Conservation (phyloP, 169 alveolate genomes). For the Neospora caninum region DNA sequence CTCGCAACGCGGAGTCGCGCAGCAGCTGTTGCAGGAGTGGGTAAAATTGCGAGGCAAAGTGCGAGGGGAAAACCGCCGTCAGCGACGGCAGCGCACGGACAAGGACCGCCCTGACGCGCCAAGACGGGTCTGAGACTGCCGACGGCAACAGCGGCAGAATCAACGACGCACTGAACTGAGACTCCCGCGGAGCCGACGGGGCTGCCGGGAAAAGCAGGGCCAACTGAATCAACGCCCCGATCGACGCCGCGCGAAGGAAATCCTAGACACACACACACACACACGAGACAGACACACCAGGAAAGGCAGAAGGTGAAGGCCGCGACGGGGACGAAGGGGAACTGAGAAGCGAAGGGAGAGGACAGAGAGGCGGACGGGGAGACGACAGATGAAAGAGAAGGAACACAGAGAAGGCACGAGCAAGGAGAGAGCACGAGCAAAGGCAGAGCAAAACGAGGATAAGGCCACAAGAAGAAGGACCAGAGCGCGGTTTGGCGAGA, state of each 20-base stretch:
- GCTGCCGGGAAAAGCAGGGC: constrained; percentile 20
- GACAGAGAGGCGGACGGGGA: neutral
- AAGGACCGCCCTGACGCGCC: constrained; percentile 47
- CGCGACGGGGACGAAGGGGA: neutral
- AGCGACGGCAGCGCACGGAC: neutral
- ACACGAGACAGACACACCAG: neutral
- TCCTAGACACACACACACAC: neutral
- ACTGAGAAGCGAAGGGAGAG: neutral
- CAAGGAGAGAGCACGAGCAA: neutral
- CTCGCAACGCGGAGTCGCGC: constrained; percentile 30
- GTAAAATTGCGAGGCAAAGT: neutral
- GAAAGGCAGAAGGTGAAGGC: neutral
- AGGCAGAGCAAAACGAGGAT: too few relatives aligned
- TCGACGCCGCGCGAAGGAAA: constrained; percentile 50
- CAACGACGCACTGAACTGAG: neutral
- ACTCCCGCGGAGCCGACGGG: neutral
- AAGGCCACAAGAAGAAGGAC: neutral
- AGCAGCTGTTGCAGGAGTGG: constrained; percentile 33
- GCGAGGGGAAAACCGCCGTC: neutral
- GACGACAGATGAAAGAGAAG: neutral
- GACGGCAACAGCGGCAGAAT: neutral
- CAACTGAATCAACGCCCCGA: neutral
- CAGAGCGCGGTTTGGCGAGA: neutral
- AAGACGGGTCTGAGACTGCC: constrained; percentile 24
- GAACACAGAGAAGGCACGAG: neutral